A percentile compares a stretch with the other conserved stretches of the same genome.
Evolutionary conservation across 768 basidiomycete genomes (phyloP).

Genomic region (Butyriboletus loyo): DNA sequence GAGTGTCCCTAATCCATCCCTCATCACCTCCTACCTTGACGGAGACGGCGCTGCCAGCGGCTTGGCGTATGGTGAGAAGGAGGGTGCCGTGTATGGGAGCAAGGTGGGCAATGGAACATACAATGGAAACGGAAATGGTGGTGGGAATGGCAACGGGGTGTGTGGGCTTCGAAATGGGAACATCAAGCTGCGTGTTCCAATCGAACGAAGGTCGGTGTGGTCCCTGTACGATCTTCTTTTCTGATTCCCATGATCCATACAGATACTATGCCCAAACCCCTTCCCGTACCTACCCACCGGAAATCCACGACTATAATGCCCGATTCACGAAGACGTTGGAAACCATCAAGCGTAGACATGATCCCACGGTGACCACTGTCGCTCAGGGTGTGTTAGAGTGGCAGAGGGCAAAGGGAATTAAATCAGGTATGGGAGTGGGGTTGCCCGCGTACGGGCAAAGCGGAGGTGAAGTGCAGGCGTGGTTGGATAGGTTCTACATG

Average conservation of each 20-base stretch:
- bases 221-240: background rate
- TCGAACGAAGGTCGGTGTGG: conserved; percentile 12
- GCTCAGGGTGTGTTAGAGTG: conserved; percentile 96
- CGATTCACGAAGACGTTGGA: conserved; percentile 86
- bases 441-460: conserved; percentile 50
- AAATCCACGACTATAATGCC: conserved; percentile 89
- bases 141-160: conserved; percentile 14
- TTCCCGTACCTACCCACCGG: conserved; percentile 78
- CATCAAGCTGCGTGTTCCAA: conserved; percentile 13
- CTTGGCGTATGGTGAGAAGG: conserved; percentile 15
- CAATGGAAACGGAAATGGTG: conserved; percentile 21
- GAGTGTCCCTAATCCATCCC: conserved; percentile 14
- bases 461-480: conserved; percentile 88
- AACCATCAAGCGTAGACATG: conserved; percentile 89
- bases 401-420: conserved; percentile 56
- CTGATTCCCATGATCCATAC: conserved; percentile 6
- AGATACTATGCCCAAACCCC: conserved; percentile 86
- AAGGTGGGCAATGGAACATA: conserved; percentile 11
- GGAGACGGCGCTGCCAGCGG: conserved; percentile 25
- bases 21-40: conserved; percentile 19
- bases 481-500: conserved; percentile 97
- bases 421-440: conserved; percentile 24
- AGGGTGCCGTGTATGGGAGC: conserved; percentile 4
- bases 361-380: conserved; percentile 95
- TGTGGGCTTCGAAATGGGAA: conserved; percentile 17